These are phyloP conservation scores for Blastobotrys capitulatus DNA, from an alignment of 1,139 yeast genomes.

Conservation along the genomic window DNA sequence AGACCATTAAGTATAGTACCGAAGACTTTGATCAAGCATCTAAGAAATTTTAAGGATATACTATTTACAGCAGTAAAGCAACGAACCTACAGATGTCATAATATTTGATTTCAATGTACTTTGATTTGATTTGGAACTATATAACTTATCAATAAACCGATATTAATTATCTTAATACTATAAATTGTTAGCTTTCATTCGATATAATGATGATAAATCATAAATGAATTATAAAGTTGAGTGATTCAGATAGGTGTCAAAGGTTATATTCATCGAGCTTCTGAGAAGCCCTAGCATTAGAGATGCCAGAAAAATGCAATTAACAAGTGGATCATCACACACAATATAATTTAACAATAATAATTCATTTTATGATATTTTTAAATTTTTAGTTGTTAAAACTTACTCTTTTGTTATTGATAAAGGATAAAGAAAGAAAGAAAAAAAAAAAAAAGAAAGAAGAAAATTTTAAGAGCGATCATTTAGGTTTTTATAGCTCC, in stretches of 20 bases:
- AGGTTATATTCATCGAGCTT: constrained; percentile 28
- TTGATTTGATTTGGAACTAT: too few relatives aligned
- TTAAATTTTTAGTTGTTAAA: neutral
- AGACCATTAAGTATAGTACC: too few relatives aligned
- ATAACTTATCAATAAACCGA: too few relatives aligned
- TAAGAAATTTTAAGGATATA: too few relatives aligned
- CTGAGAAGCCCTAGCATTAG: constrained; percentile 28
- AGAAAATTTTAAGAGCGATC: neutral
- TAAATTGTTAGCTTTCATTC: too few relatives aligned
- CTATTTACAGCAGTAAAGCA: too few relatives aligned
- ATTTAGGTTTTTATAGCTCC: neutral
- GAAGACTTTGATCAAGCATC: too few relatives aligned
- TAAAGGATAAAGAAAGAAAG: constrained; percentile 3
- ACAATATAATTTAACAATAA: neutral
- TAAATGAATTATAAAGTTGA: neutral
- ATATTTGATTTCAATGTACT: too few relatives aligned
- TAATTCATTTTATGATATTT: too few relatives aligned
- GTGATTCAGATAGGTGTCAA: constrained; percentile 23
- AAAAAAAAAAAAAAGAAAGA: neutral
- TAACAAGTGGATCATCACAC: constrained; percentile 8
- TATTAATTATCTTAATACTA: too few relatives aligned
- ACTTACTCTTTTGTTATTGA: neutral
- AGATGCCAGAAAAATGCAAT: constrained; percentile 29
- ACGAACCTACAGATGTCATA: too few relatives aligned
- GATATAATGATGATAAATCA: too few relatives aligned